Conservation (phyloP, 176 grass and related monocot genomes). For the Tillandsia fasciculata region DNA sequence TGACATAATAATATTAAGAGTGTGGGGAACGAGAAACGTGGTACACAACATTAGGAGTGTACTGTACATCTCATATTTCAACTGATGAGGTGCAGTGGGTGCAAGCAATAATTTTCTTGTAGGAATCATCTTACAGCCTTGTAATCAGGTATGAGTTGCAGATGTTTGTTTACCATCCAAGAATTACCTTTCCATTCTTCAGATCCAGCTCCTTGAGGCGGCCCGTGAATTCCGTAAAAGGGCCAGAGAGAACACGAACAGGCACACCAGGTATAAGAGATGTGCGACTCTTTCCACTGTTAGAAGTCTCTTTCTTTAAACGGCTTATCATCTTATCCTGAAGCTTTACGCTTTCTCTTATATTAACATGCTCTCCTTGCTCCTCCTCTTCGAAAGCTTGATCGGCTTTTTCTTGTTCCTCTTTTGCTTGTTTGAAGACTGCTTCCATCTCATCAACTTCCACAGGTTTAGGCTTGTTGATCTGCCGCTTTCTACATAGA, state of each 20-base stretch:
- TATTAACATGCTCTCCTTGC: conserved; percentile 24
- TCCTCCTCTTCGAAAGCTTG: conserved; percentile 55
- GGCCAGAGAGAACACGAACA: conserved; percentile 56
- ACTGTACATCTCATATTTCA: too few relatives aligned
- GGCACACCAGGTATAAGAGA: conserved; percentile 41
- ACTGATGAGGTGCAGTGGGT: too few relatives aligned
- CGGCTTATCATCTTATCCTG: conserved; percentile 31
- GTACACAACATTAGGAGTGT: too few relatives aligned
- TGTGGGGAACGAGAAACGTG: not conserved
- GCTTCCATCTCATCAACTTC: conserved; percentile 61
- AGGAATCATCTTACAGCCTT: too few relatives aligned
- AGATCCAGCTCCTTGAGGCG: conserved; percentile 47
- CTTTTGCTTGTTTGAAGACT: conserved; percentile 55
- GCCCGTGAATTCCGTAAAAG: conserved; percentile 64
- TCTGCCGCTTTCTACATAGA: conserved; percentile 57
- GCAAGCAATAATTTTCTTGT: too few relatives aligned
- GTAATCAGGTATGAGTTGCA: not conserved
- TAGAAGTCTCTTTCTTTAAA: conserved; percentile 34
- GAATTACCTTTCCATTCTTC: conserved; percentile 61
- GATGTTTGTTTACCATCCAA: not conserved
- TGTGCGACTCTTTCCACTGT: conserved; percentile 4
- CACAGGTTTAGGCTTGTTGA: conserved; percentile 84
- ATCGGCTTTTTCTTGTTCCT: conserved; percentile 59
- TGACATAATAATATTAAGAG: conserved; percentile 7
- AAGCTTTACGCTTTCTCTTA: conserved; percentile 34